phyloP scores from a whole-genome alignment of 768 basidiomycete genomes.

The Fistulinella prunicolor region DNA sequence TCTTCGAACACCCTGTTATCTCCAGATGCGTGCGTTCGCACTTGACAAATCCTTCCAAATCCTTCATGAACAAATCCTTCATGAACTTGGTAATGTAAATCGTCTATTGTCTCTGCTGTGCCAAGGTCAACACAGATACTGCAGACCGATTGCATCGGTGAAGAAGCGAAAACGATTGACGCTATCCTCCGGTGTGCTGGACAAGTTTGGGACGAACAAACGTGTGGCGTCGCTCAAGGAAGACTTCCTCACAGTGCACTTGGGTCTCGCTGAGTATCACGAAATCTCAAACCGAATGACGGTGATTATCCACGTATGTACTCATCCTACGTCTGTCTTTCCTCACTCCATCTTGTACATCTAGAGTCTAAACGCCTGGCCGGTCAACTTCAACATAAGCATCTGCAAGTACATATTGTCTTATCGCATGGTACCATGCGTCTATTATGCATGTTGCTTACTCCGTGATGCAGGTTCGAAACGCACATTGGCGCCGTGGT shows the following conservation, averaged over 20 bases:
- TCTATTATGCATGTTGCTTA: slow-evolving; percentile 2
- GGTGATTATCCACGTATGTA: slow-evolving; percentile 43
- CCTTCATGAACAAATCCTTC: slow-evolving; percentile 47
- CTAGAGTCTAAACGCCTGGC: slow-evolving; percentile 61
- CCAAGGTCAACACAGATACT: slow-evolving; percentile 43
- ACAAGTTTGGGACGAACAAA: background rate
- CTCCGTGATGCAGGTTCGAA: slow-evolving; percentile 33
- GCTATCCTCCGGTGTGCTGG: background rate
- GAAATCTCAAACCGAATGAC: slow-evolving; percentile 37
- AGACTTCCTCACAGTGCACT: slow-evolving; percentile 37
- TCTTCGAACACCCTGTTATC: slow-evolving; percentile 50
- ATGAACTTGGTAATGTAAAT: slow-evolving; percentile 34
- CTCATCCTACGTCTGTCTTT: background rate
- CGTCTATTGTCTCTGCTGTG: slow-evolving; percentile 52
- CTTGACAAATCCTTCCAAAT: slow-evolving; percentile 56
- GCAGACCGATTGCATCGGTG: slow-evolving; percentile 43
- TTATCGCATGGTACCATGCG: no score
- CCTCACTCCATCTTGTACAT: no score
- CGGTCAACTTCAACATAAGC: slow-evolving; percentile 51
- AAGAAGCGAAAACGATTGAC: slow-evolving; percentile 32
- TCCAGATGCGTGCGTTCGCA: slow-evolving; percentile 28
- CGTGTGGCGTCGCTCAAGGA: slow-evolving; percentile 43
- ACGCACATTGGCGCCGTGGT: slow-evolving; percentile 47
- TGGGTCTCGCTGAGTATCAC: slow-evolving; percentile 43
- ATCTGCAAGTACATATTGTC: slow-evolving; percentile 26